A percentile compares a stretch with the other conserved stretches of the same genome.
Evolutionary conservation across 306 rosid species (phyloP).

Genomic region (Hippophae tibetana): DNA sequence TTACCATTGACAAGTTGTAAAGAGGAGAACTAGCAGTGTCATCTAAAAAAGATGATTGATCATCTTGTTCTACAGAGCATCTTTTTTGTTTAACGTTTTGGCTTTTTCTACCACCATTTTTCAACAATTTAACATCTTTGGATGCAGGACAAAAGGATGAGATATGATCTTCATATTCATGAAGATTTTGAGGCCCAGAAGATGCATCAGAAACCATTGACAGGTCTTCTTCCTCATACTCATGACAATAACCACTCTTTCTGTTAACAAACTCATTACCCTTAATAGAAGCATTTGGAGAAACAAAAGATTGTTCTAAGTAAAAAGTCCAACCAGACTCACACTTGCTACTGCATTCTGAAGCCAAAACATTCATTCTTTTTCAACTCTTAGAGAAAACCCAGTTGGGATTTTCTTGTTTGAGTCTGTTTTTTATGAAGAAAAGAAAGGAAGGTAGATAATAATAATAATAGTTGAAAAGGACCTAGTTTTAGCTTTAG

Average conservation of each 20-base stretch:
- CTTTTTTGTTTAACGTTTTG: conserved; percentile 32
- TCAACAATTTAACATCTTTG: conserved; percentile 19
- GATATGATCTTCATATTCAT: conserved; percentile 31
- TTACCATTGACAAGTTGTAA: conserved; percentile 51
- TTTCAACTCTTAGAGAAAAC: conserved; percentile 3
- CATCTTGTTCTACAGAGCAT: conserved; percentile 17
- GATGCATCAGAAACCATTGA: conserved; percentile 99
- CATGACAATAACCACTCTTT: conserved; percentile 15
- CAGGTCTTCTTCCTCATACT: conserved; percentile 62
- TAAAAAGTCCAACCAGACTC: conserved; percentile 98
- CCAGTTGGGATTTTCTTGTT: conserved; percentile 1
- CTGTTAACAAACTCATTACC: conserved; percentile 9
- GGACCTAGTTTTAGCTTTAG: too few species aligned
- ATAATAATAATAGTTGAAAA: too few species aligned
- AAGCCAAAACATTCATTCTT: conserved; percentile 51
- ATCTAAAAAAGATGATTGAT: conserved; percentile 42
- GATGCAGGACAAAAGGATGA: conserved; percentile 31
- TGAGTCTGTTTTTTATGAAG: too few species aligned
- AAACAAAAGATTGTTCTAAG: conserved; percentile 58
- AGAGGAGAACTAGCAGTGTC: conserved; percentile 91
- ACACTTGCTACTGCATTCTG: conserved; percentile 76
- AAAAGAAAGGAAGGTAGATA: too few species aligned
- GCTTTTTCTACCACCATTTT: conserved; percentile 33
- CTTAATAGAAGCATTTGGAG: conserved; percentile 31
- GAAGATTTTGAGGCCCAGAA: conserved; percentile 88